Evolutionary conservation across 2,329 filamentous ascomycete species (phyloP).

Genomic region (Pseudocercospora fijiensis): DNA sequence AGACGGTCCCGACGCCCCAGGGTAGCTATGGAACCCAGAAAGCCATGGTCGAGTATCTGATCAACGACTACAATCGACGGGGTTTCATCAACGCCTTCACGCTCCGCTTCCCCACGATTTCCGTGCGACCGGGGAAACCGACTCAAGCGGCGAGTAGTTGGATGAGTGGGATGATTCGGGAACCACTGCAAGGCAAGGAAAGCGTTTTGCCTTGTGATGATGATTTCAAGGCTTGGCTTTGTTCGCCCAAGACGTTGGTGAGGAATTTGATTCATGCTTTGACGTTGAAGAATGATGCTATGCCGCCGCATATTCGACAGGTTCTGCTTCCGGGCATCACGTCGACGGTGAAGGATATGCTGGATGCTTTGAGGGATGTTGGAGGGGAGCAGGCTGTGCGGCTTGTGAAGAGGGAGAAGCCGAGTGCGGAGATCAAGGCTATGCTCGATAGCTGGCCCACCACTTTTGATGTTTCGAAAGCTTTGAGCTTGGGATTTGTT

Average conservation of each 20-base stretch:
- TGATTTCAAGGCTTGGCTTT: conserved; percentile 58
- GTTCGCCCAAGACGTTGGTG: conserved; percentile 55
- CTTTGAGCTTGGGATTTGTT: conserved; percentile 53
- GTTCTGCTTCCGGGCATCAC: conserved; percentile 57
- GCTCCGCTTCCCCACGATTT: conserved; percentile 53
- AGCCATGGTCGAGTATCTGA: conserved; percentile 50
- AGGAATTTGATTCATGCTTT: conserved; percentile 56
- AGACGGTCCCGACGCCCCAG: conserved; percentile 49
- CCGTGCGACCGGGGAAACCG: conserved; percentile 52
- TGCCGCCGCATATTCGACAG: conserved; percentile 51
- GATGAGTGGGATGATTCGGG: conserved; percentile 54
- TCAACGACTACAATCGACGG: conserved; percentile 54
- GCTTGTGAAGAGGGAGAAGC: conserved; percentile 53
- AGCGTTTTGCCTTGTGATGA: conserved; percentile 53
- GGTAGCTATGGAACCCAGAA: conserved; percentile 55
- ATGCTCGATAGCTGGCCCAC: conserved; percentile 59
- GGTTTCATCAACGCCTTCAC: conserved; percentile 48
- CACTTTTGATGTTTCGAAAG: conserved; percentile 57
- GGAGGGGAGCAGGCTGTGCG: conserved; percentile 54
- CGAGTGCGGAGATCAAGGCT: conserved; percentile 51
- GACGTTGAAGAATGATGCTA: conserved; percentile 51
- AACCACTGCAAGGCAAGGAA: conserved; percentile 51
- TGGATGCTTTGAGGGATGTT: conserved; percentile 56
- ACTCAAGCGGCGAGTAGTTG: conserved; percentile 54
- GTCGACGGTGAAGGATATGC: conserved; percentile 57